Percentiles rank a stretch among this genome's conserved stretches.
These are phyloP conservation scores for Circinella minor DNA, from an alignment of 371 early-diverging fungal genomes.

Conservation along the genomic window DNA sequence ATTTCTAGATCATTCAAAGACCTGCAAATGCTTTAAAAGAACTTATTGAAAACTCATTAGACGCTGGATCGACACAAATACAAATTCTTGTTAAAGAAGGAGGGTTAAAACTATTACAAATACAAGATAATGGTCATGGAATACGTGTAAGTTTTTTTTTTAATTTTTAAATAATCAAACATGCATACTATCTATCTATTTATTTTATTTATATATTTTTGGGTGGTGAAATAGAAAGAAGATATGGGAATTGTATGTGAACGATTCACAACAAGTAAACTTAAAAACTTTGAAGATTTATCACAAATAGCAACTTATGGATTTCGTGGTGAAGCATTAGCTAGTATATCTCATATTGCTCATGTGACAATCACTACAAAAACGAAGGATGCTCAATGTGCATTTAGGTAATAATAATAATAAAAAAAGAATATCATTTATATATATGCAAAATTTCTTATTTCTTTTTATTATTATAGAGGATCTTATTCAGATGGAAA, in stretches of 20 bases:
- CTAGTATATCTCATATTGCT: constrained; percentile 94
- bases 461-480: constrained; percentile 36
- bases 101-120: constrained; percentile 89
- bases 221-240: constrained; percentile 44
- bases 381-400: constrained; percentile 79
- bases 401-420: constrained; percentile 64
- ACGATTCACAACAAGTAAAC: constrained; percentile 96
- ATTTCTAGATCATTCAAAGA: constrained; percentile 83
- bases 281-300: constrained; percentile 88
- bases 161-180: too few species aligned
- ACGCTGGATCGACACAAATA: constrained; percentile 91
- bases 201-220: background rate
- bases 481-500: constrained; percentile 88
- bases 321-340: constrained; percentile 98
- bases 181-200: background rate
- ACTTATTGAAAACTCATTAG: constrained; percentile 96
- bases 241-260: constrained; percentile 91
- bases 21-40: constrained; percentile 98
- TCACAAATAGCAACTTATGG: constrained; percentile 90
- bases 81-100: constrained; percentile 85
- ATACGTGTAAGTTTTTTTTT: constrained; percentile 64
- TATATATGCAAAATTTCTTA: background rate
- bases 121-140: constrained; percentile 98
- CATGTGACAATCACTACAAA: constrained; percentile 91
- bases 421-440: background rate